Evolutionary conservation across 2,329 filamentous ascomycete species (phyloP), one percentile per base, ranked within the genome.

Genomic region (Magnaporthales sp.): DNA sequence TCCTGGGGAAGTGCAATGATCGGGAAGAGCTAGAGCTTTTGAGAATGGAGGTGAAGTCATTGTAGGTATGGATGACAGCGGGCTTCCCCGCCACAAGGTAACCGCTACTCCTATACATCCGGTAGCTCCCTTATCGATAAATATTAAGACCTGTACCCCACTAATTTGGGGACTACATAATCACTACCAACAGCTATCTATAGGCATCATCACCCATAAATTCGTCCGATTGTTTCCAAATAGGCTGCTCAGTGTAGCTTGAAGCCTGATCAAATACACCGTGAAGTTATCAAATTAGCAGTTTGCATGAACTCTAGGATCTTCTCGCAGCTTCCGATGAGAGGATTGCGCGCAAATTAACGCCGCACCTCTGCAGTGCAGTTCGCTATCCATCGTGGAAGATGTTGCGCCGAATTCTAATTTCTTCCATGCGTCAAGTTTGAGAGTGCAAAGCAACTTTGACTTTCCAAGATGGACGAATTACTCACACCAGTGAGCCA

Each of bases 401-500:
- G 10, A 60, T 60, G 56, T 60, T 29, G 13, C 24, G 9, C 24
- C 29, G 26, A 60, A 13, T 29, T 60, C 56, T 46, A 7, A 9
- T 60, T 60, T 27, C 22, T 24, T 26, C 54, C 56, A 27, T 11
- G 56, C 24, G 11, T 13, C 56, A 60, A 60, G 56, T 60, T 24
- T 60, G 56, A 29, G 9, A 24, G 54, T 7, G 11, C 54, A 58
- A 26, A 60, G 56, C 24, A 8, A 15, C 13, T 27, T 11, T 11
- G 4, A 29, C 19, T 38, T 30, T 63, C 26, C 26, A 51, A 64
- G 30, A 89, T 88, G 86, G 85, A 86, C 67, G 80, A 80, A 30
- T 75, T 88, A 29, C 75, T 88, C 67, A 84, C 79, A 10, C 84
- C 81, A 1, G 78, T 86, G 70, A 84, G 81, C 78, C 83, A 80